Base-by-base conservation (phyloP, 1,284 basidiomycete species). In the Sanghuangporus baumii region DNA sequence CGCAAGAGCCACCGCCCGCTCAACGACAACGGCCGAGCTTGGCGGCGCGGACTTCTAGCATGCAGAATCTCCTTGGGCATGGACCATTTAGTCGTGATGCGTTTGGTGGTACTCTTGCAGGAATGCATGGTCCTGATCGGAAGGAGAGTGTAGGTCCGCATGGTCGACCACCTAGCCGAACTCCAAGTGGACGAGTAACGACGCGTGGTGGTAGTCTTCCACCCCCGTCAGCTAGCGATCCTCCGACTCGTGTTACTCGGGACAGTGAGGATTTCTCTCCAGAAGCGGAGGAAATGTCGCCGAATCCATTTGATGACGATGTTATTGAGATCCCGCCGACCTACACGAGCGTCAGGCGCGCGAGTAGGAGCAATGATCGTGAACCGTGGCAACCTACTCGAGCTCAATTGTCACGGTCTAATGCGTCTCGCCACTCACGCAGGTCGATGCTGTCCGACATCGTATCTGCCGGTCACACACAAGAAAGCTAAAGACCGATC, bases 301-400 rank as follows among this genome's bases (percentile, higher is more conserved):
- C 57, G 3, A 46, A 63, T 26, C 57, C 62, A 7, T 59, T 59
- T 26, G 38, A 54, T 12, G 62, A 59, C 12, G 12, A 9, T 18
- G 20, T 55, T 6, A 50, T 59, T 8, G 64, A 65, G 31, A 56
- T 65, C 14, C 64, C 64, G 31, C 64, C 64, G 36, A 55, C 61
- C 31, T 65, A 65, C 52, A 26, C 63, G 31, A 63, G 62, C 38
- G 57, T 63, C 4, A 26, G 61, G 16, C 46, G 55, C 37, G 47
- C 47, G 36, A 62, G 55, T 34, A 34, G 23, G 43, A 57, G 20
- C 12, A 34, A 36, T 6, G 26, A 14, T 57, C 38, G 40, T 31
- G 40, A 57, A 55, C 36, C 34, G 31, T 51, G 46, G 37, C 54
- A 46, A 23, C 34, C 57, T 48, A 31, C 16, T 14, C 26, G 60